Conservation (phyloP, 2,329 filamentous ascomycete species). For the Ascosphaera apis region DNA sequence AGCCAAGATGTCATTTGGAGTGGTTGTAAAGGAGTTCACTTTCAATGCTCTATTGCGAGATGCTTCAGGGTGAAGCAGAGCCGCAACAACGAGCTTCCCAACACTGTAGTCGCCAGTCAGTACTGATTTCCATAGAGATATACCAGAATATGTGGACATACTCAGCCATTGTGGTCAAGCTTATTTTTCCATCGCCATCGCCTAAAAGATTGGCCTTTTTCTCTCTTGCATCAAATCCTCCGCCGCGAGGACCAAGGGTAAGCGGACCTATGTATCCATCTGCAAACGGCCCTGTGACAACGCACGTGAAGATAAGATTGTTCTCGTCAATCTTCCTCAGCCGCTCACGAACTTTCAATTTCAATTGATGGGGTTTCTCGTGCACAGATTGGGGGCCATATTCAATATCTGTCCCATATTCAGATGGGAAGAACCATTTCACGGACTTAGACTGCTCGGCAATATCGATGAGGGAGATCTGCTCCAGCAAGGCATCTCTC, state of each 20-base stretch:
- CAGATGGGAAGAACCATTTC: slow-evolving; percentile 42
- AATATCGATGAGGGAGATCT: slow-evolving; percentile 37
- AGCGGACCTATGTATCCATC: slow-evolving; percentile 34
- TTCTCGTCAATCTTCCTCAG: slow-evolving; percentile 28
- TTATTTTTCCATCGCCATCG: slow-evolving; percentile 36
- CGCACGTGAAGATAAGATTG: slow-evolving; percentile 37
- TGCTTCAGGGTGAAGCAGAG: slow-evolving; percentile 32
- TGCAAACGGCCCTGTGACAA: slow-evolving; percentile 47
- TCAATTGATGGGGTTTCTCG: slow-evolving; percentile 46
- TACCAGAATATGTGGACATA: slow-evolving; percentile 18
- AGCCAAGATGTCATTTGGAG: slow-evolving; percentile 36
- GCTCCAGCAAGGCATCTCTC: slow-evolving; percentile 34
- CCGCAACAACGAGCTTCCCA: slow-evolving; percentile 40
- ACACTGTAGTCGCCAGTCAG: slow-evolving; percentile 23
- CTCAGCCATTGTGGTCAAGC: slow-evolving; percentile 51
- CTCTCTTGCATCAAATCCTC: slow-evolving; percentile 34
- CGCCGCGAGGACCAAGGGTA: slow-evolving; percentile 20
- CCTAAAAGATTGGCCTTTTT: slow-evolving; percentile 39
- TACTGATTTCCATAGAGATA: slow-evolving; percentile 1
- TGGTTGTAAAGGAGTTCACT: slow-evolving; percentile 49
- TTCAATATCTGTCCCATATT: slow-evolving; percentile 44
- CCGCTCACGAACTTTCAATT: slow-evolving; percentile 42
- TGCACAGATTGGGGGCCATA: slow-evolving; percentile 32
- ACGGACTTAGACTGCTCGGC: slow-evolving; percentile 32
- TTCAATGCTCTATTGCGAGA: slow-evolving; percentile 35